phyloP scores from a whole-genome alignment of 176 grass and related monocot genomes.

The Coix lacrymajobi region DNA sequence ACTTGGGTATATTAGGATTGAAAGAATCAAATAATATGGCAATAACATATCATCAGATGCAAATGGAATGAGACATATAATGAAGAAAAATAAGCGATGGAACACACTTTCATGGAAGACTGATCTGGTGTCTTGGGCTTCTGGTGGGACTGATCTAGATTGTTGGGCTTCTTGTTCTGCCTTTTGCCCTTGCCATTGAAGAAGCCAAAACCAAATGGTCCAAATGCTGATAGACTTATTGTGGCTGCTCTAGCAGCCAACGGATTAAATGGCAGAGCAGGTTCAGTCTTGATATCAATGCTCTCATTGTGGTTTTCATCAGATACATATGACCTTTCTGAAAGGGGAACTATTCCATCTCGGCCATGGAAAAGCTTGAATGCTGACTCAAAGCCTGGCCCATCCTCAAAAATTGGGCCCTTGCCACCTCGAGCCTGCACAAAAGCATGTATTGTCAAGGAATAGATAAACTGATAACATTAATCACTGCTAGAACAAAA shows the following conservation, averaged over 20 bases:
- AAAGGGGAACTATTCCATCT: conserved; percentile 77
- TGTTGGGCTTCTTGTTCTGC: conserved; percentile 57
- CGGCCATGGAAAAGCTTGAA: conserved; percentile 73
- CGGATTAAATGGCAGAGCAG: conserved; percentile 55
- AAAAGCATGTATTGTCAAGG: conserved; percentile 8
- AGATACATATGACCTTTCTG: conserved; percentile 50
- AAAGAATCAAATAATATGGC: neutral
- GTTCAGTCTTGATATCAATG: conserved; percentile 28
- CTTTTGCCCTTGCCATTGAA: conserved; percentile 65
- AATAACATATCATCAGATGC: neutral
- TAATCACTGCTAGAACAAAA: neutral
- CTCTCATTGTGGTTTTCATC: conserved; percentile 34
- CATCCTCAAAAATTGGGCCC: conserved; percentile 82
- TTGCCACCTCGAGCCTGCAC: conserved; percentile 44
- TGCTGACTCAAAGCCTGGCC: conserved; percentile 62
- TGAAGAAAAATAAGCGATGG: neutral
- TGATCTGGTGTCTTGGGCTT: conserved; percentile 30
- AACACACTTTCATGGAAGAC: conserved; percentile 44
- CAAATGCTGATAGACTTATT: conserved; percentile 66
- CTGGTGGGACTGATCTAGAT: conserved; percentile 44
- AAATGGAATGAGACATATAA: neutral
- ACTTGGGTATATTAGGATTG: neutral
- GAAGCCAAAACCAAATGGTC: conserved; percentile 71
- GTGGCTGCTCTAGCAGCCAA: conserved; percentile 64
- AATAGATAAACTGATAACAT: neutral